phyloP scores from a whole-genome alignment of 345 rosid genomes.

The Moringa oleifera region DNA sequence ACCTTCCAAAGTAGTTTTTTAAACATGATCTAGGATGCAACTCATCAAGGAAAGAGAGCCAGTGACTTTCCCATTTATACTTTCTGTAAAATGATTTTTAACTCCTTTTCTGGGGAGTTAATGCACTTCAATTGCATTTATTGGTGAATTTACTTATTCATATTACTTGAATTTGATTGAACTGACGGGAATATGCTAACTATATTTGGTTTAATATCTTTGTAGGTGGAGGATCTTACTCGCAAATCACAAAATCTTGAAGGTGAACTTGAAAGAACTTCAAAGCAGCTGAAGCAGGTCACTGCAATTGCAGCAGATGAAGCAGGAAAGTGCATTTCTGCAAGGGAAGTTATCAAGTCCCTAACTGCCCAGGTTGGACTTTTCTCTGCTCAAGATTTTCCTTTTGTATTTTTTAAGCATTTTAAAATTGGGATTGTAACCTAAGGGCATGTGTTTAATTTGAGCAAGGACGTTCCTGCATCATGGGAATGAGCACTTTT shows the following conservation, averaged over 20 bases:
- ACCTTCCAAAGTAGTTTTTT: no score
- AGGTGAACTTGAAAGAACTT: slow-evolving; percentile 66
- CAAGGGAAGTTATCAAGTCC: slow-evolving; percentile 73
- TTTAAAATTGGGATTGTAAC: no score
- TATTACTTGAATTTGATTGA: slow-evolving; percentile 5
- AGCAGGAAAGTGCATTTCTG: slow-evolving; percentile 79
- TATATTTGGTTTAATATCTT: slow-evolving; percentile 1
- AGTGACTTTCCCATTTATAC: no score
- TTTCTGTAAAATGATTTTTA: no score
- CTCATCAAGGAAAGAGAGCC: no score
- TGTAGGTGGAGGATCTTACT: slow-evolving; percentile 73
- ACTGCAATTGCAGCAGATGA: slow-evolving; percentile 74
- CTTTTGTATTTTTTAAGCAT: no score
- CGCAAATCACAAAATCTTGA: slow-evolving; percentile 52
- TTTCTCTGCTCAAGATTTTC: neutral
- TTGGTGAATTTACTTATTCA: neutral
- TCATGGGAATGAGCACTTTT: no score
- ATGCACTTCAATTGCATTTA: no score
- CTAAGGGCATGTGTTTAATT: no score
- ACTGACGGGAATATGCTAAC: neutral
- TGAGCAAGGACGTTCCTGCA: no score
- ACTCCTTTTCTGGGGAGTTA: no score
- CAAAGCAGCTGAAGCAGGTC: slow-evolving; percentile 56
- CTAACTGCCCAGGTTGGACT: slow-evolving; percentile 67
- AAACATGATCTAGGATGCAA: no score